These are phyloP conservation scores for Aspergillus conjunctus DNA, from an alignment of 495 filamentous ascomycete genomes.

Conservation along the genomic window DNA sequence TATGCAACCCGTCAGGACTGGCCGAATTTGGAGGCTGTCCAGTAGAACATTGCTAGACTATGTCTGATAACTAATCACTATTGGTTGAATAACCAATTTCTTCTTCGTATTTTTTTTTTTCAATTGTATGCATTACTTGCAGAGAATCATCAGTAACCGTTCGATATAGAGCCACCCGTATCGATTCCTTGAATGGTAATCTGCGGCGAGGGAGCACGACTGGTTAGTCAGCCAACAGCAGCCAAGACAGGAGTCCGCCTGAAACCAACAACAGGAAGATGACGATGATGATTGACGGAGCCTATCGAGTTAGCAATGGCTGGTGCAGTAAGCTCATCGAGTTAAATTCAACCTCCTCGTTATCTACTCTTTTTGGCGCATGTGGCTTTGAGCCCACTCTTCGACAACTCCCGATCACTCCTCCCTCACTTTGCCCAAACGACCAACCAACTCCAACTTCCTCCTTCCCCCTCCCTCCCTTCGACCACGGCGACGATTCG, in stretches of 20 bases:
- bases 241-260: constrained; percentile 21
- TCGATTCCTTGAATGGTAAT: neutral
- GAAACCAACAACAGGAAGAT: constrained; percentile 24
- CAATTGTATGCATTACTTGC: too few relatives aligned
- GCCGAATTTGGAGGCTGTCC: neutral
- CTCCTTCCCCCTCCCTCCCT: constrained; percentile 20
- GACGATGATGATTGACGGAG: constrained; percentile 7
- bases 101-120: too few relatives aligned
- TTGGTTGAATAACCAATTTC: too few relatives aligned
- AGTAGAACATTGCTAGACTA: neutral
- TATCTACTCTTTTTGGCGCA: constrained; percentile 11
- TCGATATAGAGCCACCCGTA: too few relatives aligned
- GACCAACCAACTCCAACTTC: constrained; percentile 6
- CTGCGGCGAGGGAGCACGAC: constrained; percentile 12
- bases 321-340: constrained; percentile 6
- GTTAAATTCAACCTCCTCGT: neutral
- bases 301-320: constrained; percentile 8
- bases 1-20: neutral
- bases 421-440: neutral
- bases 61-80: too few relatives aligned
- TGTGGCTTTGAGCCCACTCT: constrained; percentile 10
- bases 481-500: constrained; percentile 15
- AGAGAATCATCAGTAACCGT: too few relatives aligned
- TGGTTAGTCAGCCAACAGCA: constrained; percentile 29
- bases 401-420: neutral